phyloP scores from a whole-genome alignment of 2,329 filamentous ascomycete genomes.

The Trichoderma polysporum region DNA sequence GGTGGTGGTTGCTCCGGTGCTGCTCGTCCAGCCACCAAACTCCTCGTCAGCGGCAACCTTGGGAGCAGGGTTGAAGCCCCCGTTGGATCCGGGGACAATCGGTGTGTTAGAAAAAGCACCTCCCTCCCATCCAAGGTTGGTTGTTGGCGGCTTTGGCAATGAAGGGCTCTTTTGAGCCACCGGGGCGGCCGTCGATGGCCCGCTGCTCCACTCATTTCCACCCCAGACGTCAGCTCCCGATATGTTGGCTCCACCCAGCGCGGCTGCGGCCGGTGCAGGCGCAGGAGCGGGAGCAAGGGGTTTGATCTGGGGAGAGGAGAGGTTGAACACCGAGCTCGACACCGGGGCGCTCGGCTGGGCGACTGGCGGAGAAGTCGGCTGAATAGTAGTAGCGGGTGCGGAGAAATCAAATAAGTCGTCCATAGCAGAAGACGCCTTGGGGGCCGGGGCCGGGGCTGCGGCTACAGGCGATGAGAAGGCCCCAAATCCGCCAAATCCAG shows the following conservation, averaged over 20 bases:
- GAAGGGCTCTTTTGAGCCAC: constrained; percentile 63
- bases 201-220: constrained; percentile 74
- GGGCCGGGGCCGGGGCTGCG: constrained; percentile 32
- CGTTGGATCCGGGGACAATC: constrained; percentile 61
- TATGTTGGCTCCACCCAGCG: constrained; percentile 42
- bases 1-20: constrained; percentile 49
- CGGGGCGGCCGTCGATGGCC: constrained; percentile 36
- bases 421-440: constrained; percentile 56
- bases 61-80: constrained; percentile 63
- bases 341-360: constrained; percentile 43
- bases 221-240: constrained; percentile 76
- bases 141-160: constrained; percentile 44
- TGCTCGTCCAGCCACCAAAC: constrained; percentile 91
- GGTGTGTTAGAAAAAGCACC: constrained; percentile 57
- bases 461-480: constrained; percentile 53
- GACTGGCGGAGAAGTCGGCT: constrained; percentile 46
- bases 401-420: constrained; percentile 82
- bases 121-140: constrained; percentile 63
- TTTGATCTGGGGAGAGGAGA: constrained; percentile 57
- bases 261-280: constrained; percentile 35
- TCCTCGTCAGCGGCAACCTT: constrained; percentile 87
- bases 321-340: constrained; percentile 74
- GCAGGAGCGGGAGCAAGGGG: constrained; percentile 36
- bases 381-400: constrained; percentile 46
- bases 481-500: constrained; percentile 67